A percentile compares a stretch with the other conserved stretches of the same genome.
These are phyloP conservation scores for Leishmania tarentolae DNA, from an alignment of 208 protist genomes.

Conservation along the genomic window DNA sequence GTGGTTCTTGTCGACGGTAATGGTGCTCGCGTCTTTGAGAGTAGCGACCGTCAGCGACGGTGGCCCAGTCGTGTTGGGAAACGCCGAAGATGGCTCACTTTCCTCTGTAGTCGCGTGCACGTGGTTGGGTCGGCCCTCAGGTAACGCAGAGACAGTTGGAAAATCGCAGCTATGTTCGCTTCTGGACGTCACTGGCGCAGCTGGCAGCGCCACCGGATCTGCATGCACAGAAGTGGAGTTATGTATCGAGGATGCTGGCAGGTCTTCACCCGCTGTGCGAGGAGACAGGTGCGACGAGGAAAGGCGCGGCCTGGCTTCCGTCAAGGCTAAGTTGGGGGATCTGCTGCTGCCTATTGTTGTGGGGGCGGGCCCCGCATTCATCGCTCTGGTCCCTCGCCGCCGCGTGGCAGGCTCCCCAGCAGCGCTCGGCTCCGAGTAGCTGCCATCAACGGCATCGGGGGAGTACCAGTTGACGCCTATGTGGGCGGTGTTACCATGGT, in stretches of 20 bases:
- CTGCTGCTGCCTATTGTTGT: conserved; percentile 4
- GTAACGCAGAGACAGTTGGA: not conserved
- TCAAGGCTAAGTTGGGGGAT: not conserved
- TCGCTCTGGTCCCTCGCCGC: not conserved
- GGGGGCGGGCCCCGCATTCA: not conserved
- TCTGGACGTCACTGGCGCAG: not conserved
- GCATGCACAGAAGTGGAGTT: not conserved
- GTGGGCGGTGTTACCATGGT: not conserved
- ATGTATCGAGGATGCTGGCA: not conserved
- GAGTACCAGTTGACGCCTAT: not conserved
- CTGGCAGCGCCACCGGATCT: conserved; percentile 7
- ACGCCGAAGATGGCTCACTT: not conserved
- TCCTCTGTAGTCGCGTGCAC: not conserved
- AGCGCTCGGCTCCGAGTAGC: conserved; percentile 2
- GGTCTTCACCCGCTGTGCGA: not conserved
- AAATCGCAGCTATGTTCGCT: not conserved
- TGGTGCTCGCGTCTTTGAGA: not conserved
- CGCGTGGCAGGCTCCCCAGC: not conserved
- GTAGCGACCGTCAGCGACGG: not conserved
- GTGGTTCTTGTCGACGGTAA: not conserved
- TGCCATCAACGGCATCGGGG: not conserved
- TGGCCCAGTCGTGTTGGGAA: not conserved
- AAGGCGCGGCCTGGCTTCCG: not conserved
- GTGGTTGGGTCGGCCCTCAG: not conserved
- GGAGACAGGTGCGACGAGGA: not conserved